These are phyloP conservation scores for Starmerella floricola DNA, from an alignment of 805 yeast species.

Conservation along the genomic window DNA sequence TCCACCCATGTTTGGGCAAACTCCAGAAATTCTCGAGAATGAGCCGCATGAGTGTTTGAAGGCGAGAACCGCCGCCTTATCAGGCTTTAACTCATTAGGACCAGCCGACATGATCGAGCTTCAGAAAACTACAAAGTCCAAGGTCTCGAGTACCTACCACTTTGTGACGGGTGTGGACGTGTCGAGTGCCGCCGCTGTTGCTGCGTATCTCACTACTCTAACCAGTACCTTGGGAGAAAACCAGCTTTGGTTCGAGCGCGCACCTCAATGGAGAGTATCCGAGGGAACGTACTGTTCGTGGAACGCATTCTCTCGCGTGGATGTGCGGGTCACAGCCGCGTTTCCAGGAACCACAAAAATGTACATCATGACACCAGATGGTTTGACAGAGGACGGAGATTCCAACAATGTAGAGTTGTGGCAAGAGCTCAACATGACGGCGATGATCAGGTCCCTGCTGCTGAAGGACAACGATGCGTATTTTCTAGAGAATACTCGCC, in stretches of 20 bases:
- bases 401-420: conserved; percentile 31
- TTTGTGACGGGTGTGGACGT: conserved; percentile 43
- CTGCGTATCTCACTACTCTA: conserved; percentile 43
- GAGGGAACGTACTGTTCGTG: conserved; percentile 41
- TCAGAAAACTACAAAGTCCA: conserved; percentile 32
- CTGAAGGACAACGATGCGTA: conserved; percentile 70
- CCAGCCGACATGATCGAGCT: conserved; percentile 61
- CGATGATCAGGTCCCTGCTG: conserved; percentile 62
- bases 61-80: conserved; percentile 36
- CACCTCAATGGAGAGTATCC: conserved; percentile 33
- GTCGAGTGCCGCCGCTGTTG: conserved; percentile 41
- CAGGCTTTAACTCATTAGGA: conserved; percentile 45
- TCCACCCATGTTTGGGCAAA: conserved; percentile 17
- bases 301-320: conserved; percentile 63
- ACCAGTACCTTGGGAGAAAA: conserved; percentile 37
- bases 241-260: conserved; percentile 64
- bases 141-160: conserved; percentile 45
- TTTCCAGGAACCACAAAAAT: conserved; percentile 41
- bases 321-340: conserved; percentile 53
- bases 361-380: conserved; percentile 25
- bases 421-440: conserved; percentile 47
- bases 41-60: conserved; percentile 42
- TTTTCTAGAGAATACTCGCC: conserved; percentile 70
- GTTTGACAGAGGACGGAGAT: conserved; percentile 16
- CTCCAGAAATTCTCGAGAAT: conserved; percentile 31